Evolutionary conservation across 345 rosid species (phyloP), one percentile per base, ranked within the genome.

Genomic region (Eucalyptus guilfoylei): DNA sequence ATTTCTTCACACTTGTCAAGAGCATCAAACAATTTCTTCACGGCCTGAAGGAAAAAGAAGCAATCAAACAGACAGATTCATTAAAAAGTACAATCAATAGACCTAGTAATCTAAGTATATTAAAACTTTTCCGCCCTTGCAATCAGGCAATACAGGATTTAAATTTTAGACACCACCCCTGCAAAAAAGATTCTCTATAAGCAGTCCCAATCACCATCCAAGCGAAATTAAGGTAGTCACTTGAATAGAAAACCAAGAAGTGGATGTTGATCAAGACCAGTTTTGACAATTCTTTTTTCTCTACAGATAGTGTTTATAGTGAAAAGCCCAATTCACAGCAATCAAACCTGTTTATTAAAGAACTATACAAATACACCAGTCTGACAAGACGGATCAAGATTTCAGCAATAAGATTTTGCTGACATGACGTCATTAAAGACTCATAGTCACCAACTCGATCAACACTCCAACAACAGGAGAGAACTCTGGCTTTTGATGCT

Each of bases 1-100:
- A 96, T 92, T 87, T 90, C 94, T 88, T 97, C 99, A 23, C 98
- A 96, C 93, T 89, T 95, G 90, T 96, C 99, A 89, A 97, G 30
- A 88, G 97, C 95, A 88, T 95, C 96, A 83, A 92, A 95, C 88
- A 97, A 62, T 69, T 95, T 92, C 90, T 91, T 94, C 40, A 93
- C 93, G 76, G 99, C 99, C 99, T 97, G 91, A 87, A 89, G 28
- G 64, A 86, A 55, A 88, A 37, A 52, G 24, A 23, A 55, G 45
- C 45, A 76, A 21, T 42, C 5, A 12, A 40, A 24, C 88, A 58
- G 81, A 54, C 40, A 87, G 49, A 14, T 60, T 87, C 49, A 40
- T 60, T 49, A 37, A 23, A 76, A 76, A 40, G 45, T 40, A 76
- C 30, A 76, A 76, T 76, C 85, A 76, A 26, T 40, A 37, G 47